Percentiles rank a stretch among this genome's conserved stretches.
phyloP scores from a whole-genome alignment of 2,329 filamentous ascomycete genomes.

The Westerdykella aurantiaca region DNA sequence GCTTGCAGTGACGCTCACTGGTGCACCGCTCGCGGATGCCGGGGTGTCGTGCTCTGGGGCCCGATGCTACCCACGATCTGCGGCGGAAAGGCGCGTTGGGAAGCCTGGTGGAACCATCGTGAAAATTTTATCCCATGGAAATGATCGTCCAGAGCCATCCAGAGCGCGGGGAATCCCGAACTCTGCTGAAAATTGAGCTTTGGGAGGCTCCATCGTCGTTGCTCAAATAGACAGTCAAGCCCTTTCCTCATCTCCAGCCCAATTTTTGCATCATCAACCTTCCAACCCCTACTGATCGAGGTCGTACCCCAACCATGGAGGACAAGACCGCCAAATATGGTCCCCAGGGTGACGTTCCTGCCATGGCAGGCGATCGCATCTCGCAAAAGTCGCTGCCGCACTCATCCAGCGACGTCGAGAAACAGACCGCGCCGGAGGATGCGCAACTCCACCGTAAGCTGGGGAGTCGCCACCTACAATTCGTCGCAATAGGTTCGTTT shows the following conservation, averaged over 20 bases:
- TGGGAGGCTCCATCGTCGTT: background rate
- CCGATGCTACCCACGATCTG: background rate
- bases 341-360: slow-evolving; percentile 17
- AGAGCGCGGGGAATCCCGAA: slow-evolving; percentile 1
- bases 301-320: slow-evolving; percentile 12
- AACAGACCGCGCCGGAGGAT: slow-evolving; percentile 22
- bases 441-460: slow-evolving; percentile 33
- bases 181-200: background rate
- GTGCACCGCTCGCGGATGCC: no score
- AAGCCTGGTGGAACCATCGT: slow-evolving; percentile 22
- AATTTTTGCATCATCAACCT: background rate
- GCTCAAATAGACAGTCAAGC: background rate
- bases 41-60: no score
- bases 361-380: slow-evolving; percentile 22
- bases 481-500: slow-evolving; percentile 35
- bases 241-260: background rate
- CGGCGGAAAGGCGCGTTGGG: background rate
- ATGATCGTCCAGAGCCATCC: slow-evolving; percentile 11
- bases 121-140: slow-evolving; percentile 21
- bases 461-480: slow-evolving; percentile 35
- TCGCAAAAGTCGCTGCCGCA: slow-evolving; percentile 28
- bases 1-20: no score
- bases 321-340: slow-evolving; percentile 5
- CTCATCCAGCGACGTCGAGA: slow-evolving; percentile 32
- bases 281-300: no score